Base-by-base conservation (phyloP, 768 basidiomycete genomes). In the Mycena vulgaris region DNA sequence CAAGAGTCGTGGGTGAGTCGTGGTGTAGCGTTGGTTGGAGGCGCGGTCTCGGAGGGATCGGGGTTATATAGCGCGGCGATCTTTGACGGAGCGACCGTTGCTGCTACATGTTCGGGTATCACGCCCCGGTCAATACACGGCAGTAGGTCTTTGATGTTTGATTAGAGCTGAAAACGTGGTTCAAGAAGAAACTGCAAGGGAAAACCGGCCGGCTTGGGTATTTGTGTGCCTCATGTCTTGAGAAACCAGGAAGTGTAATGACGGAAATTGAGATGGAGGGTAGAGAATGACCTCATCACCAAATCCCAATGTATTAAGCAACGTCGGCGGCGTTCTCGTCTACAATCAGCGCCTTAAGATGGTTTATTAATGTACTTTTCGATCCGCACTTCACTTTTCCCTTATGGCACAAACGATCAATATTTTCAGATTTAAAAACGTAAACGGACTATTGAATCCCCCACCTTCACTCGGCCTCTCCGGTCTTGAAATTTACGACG, bases 401-500 rank as follows among this genome's bases (percentile, higher is more conserved):
- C 17, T 5, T 27, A 8, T 6, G 39, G 14, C 14, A 16, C 14
- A 3, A 27, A 49, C 28, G 48, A 10, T 49, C 5, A 17, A 25
- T 25, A 5, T 25, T 27, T 21, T 28, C 11, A 52, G 31, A 19
- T 28, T 52, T n/a, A n/a, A 27, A 23, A 40, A 30, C 3, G 23
- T 17, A 21, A 17, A 63, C n/a, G n/a, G n/a, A n/a, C n/a, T n/a
- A n/a, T n/a, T n/a, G n/a, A n/a, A n/a, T n/a, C n/a, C n/a, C n/a
- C n/a, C n/a, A n/a, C n/a, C 49, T 42, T 49, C 23, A 48, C 5
- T 57, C 27, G 14, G 52, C 62, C 23, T 66, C 58, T 25, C 57
- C 62, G 40, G 59, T 70, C 48, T 5, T 70, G 45, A 70, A 70
- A 84, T 94, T 88, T 66, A 93, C 74, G 5, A 94, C 90, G 76